phyloP scores from a whole-genome alignment of 1,284 basidiomycete species.

The Meira nashicola region DNA sequence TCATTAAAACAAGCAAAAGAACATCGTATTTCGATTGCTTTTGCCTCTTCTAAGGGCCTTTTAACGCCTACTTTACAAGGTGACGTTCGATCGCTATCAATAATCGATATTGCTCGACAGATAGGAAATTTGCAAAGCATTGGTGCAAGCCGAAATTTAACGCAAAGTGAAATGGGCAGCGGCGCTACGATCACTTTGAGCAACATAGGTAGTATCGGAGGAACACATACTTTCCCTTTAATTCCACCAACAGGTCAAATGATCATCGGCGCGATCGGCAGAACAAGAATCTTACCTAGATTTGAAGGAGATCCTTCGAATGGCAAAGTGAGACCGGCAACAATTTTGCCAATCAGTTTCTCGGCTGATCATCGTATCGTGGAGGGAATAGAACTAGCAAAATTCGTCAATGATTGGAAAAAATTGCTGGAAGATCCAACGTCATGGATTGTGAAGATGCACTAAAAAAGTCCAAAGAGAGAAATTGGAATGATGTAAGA shows the following conservation, averaged over 20 bases:
- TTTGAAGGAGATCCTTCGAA: slow-evolving; percentile 26
- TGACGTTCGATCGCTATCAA: slow-evolving; percentile 60
- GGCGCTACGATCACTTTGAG: slow-evolving; percentile 73
- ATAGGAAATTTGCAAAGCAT: slow-evolving; percentile 28
- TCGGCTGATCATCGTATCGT: slow-evolving; percentile 80
- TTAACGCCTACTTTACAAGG: slow-evolving; percentile 71
- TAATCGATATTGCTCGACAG: slow-evolving; percentile 61
- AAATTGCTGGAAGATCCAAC: slow-evolving; percentile 74
- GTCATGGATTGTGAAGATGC: slow-evolving; percentile 60
- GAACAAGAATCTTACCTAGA: slow-evolving; percentile 26
- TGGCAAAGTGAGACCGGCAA: slow-evolving; percentile 8
- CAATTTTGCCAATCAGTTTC: slow-evolving; percentile 39
- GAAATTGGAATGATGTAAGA: too few relatives aligned
- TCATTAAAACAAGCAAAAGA: neutral
- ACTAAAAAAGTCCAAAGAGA: too few relatives aligned
- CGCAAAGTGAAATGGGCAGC: slow-evolving; percentile 61
- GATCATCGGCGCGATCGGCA: slow-evolving; percentile 81
- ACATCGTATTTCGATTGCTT: slow-evolving; percentile 59
- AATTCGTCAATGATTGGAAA: slow-evolving; percentile 85
- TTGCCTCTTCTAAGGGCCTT: slow-evolving; percentile 73
- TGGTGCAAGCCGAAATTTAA: slow-evolving; percentile 15
- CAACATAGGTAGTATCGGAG: slow-evolving; percentile 57
- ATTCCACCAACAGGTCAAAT: slow-evolving; percentile 82
- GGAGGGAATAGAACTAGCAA: slow-evolving; percentile 85
- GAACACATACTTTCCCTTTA: slow-evolving; percentile 55